Conservation (phyloP, 768 basidiomycete species). For the Termitomyces sp. region DNA sequence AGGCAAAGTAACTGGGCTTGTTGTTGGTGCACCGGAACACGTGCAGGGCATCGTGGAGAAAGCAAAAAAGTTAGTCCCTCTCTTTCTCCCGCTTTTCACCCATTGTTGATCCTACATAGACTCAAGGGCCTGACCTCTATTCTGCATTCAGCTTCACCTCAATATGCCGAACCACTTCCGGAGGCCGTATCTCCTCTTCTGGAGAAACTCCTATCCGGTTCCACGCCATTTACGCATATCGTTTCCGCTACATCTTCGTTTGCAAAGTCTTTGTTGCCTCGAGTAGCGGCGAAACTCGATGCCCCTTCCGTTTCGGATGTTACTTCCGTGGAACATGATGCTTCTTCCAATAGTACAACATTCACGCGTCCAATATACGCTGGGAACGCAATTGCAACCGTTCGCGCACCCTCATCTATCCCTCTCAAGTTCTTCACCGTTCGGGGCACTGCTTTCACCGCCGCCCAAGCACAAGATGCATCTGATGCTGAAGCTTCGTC, state of each 20-base stretch:
- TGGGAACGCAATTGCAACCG: constrained; percentile 94
- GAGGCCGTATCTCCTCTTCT: constrained; percentile 83
- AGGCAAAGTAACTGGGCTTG: constrained; percentile 77
- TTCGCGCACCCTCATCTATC: constrained; percentile 74
- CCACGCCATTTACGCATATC: constrained; percentile 79
- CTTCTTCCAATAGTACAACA: constrained; percentile 66
- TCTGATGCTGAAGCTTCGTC: constrained; percentile 56
- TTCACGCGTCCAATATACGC: constrained; percentile 97
- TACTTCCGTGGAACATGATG: constrained; percentile 73
- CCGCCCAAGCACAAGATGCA: constrained; percentile 49
- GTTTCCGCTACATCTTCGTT: constrained; percentile 89
- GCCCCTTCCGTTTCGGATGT: constrained; percentile 91
- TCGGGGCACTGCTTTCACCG: constrained; percentile 84
- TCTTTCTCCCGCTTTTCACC: neutral
- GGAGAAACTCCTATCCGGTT: constrained; percentile 63
- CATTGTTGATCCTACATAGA: constrained; percentile 32
- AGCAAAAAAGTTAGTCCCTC: constrained; percentile 67
- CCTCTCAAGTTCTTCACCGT: constrained; percentile 94
- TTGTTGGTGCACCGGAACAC: constrained; percentile 68
- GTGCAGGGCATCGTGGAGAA: constrained; percentile 63
- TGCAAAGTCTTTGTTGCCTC: constrained; percentile 90
- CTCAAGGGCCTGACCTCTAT: constrained; percentile 64
- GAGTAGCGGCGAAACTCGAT: constrained; percentile 87
- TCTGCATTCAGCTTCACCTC: constrained; percentile 65
- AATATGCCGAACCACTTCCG: constrained; percentile 66